Conservation (phyloP, 2,329 filamentous ascomycete genomes). For the Botryotinia narcissicola region DNA sequence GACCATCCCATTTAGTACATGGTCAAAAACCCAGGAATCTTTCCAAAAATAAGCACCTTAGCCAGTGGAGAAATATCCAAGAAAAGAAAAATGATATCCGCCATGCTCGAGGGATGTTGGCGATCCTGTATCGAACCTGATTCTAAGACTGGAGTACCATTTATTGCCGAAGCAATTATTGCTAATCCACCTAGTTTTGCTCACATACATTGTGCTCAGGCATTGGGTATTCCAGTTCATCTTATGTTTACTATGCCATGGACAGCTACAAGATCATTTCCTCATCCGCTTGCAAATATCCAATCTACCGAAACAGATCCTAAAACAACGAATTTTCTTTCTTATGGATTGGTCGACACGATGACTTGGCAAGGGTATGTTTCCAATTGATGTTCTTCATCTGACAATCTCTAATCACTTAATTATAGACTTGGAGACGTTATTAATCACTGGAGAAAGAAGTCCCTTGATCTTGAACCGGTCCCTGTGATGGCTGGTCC, state of each 20-base stretch:
- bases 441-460: constrained; percentile 68
- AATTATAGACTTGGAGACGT: constrained; percentile 60
- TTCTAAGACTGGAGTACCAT: constrained; percentile 35
- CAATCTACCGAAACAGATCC: constrained; percentile 62
- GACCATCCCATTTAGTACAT: neutral
- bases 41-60: constrained; percentile 73
- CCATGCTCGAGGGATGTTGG: constrained; percentile 80
- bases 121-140: constrained; percentile 68
- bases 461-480: constrained; percentile 66
- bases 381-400: neutral
- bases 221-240: constrained; percentile 5
- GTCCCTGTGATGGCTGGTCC: constrained; percentile 75
- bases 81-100: constrained; percentile 68
- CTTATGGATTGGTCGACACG: constrained; percentile 74
- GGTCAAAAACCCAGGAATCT: constrained; percentile 80
- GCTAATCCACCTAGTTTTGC: constrained; percentile 77
- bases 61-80: constrained; percentile 71
- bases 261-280: constrained; percentile 69
- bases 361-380: constrained; percentile 73
- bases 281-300: constrained; percentile 73
- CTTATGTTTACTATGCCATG: constrained; percentile 56
- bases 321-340: constrained; percentile 73
- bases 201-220: constrained; percentile 42
- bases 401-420: neutral
- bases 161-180: constrained; percentile 72